phyloP scores from a whole-genome alignment of 2,329 filamentous ascomycete genomes.

The Xylaria sp. region DNA sequence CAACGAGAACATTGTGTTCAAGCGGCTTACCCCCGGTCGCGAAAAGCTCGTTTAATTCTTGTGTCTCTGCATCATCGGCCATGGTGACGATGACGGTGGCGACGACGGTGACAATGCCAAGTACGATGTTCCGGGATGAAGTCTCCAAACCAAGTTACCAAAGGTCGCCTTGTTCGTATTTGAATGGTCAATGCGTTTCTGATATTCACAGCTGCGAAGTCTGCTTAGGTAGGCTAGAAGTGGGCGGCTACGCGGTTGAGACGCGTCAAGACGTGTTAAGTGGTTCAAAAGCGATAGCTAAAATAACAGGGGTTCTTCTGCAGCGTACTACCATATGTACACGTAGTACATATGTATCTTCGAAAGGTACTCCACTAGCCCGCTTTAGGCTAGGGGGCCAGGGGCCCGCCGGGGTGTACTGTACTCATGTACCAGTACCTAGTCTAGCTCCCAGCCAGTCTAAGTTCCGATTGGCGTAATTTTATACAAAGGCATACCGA shows the following conservation, averaged over 20 bases:
- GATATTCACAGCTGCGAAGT: slow-evolving; percentile 7
- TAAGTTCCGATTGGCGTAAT: slow-evolving; percentile 22
- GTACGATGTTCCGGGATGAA: background rate
- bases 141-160: background rate
- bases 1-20: slow-evolving; percentile 79
- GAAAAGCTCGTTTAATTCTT: slow-evolving; percentile 65
- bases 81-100: background rate
- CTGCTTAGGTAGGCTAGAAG: slow-evolving; percentile 13
- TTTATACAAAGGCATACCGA: background rate
- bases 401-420: background rate
- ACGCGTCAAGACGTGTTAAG: slow-evolving; percentile 41
- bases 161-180: background rate
- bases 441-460: slow-evolving; percentile 8
- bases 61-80: slow-evolving; percentile 55
- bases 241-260: slow-evolving; percentile 24
- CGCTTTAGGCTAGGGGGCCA: background rate
- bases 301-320: slow-evolving; percentile 3
- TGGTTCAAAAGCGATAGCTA: slow-evolving; percentile 27
- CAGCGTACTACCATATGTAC: background rate
- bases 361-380: too few species aligned
- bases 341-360: background rate
- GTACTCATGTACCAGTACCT: background rate
- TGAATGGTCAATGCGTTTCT: slow-evolving; percentile 1
- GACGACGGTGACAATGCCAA: background rate
- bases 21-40: slow-evolving; percentile 67